phyloP scores from a whole-genome alignment of 1,284 basidiomycete genomes.

The Bjerkandera adusta region DNA sequence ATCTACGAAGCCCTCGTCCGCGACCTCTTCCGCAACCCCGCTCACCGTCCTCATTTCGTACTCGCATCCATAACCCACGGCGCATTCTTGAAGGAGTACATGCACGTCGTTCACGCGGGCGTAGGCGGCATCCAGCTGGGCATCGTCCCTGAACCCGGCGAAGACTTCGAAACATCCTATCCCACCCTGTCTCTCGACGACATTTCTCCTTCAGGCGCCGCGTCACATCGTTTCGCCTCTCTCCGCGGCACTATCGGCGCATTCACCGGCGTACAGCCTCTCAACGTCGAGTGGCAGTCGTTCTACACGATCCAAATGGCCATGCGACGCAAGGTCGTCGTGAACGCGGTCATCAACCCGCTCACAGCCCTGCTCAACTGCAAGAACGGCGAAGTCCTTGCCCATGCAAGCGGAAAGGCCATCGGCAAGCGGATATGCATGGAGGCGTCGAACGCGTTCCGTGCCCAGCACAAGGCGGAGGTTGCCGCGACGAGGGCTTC shows the following conservation, averaged over 20 bases:
- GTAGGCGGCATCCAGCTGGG: slow-evolving; percentile 77
- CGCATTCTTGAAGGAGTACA: slow-evolving; percentile 50
- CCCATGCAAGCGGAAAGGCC: slow-evolving; percentile 37
- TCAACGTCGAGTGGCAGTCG: slow-evolving; percentile 68
- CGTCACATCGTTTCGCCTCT: slow-evolving; percentile 44
- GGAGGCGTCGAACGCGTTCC: slow-evolving; percentile 62
- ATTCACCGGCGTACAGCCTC: slow-evolving; percentile 53
- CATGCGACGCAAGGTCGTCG: slow-evolving; percentile 81
- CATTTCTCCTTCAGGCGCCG: slow-evolving; percentile 39
- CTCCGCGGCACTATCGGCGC: slow-evolving; percentile 71
- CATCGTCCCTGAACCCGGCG: slow-evolving; percentile 70
- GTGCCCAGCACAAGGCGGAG: slow-evolving; percentile 43
- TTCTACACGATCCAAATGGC: slow-evolving; percentile 69
- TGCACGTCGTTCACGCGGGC: slow-evolving; percentile 72
- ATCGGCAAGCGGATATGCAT: slow-evolving; percentile 51
- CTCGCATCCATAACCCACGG: slow-evolving; percentile 86
- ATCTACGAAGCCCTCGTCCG: slow-evolving; percentile 79
- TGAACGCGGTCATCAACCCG: slow-evolving; percentile 87
- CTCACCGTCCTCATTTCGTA: slow-evolving; percentile 81
- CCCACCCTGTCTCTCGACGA: slow-evolving; percentile 47
- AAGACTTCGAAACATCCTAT: slow-evolving; percentile 51
- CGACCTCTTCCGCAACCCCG: slow-evolving; percentile 71
- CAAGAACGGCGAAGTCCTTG: slow-evolving; percentile 75
- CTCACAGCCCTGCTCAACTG: slow-evolving; percentile 83
- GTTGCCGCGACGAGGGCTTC: slow-evolving; percentile 16